These are phyloP conservation scores for Hymenoscyphus fructigenus DNA, from an alignment of 2,329 filamentous ascomycete species.

Conservation along the genomic window DNA sequence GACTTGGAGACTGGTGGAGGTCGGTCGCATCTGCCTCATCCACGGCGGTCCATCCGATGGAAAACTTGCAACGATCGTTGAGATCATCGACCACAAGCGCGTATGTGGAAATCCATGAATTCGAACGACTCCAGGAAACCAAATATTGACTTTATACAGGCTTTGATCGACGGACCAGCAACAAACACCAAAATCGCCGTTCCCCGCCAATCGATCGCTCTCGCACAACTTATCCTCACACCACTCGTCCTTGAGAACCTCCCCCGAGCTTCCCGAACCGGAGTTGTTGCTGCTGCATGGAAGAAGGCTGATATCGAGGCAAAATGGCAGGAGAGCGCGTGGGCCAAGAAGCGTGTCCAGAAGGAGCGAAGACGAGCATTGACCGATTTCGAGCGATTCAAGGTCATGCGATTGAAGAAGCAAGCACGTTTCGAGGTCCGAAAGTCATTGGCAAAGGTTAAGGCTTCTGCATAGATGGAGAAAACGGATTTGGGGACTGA, in stretches of 20 bases:
- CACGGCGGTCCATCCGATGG: conserved; percentile 76
- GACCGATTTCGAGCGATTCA: conserved; percentile 99
- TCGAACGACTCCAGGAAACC: conserved; percentile 8
- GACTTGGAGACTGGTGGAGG: conserved; percentile 95
- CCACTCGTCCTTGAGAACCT: conserved; percentile 84
- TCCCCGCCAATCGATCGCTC: conserved; percentile 80
- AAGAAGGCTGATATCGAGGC: conserved; percentile 86
- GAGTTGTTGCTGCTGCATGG: conserved; percentile 84
- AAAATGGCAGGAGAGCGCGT: conserved; percentile 89
- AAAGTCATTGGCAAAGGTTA: conserved; percentile 93
- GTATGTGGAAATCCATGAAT: conserved; percentile 64
- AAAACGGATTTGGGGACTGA: conserved; percentile 40
- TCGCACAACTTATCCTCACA: conserved; percentile 84
- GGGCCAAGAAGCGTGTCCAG: conserved; percentile 90
- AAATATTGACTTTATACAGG: conserved; percentile 54
- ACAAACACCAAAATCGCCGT: conserved; percentile 76
- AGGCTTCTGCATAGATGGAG: conserved; percentile 61
- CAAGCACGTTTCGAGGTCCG: conserved; percentile 97
- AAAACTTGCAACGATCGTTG: conserved; percentile 90
- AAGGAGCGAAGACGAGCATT: conserved; percentile 83
- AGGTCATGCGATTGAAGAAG: conserved; percentile 99
- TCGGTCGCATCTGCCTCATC: conserved; percentile 95
- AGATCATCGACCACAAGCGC: conserved; percentile 99
- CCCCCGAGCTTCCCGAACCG: conserved; percentile 79
- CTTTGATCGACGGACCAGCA: conserved; percentile 92